Percentiles rank a stretch among this genome's conserved stretches.
Evolutionary conservation across 2,329 filamentous ascomycete species (phyloP).

Genomic region (Ascochyta clinopodiicola): DNA sequence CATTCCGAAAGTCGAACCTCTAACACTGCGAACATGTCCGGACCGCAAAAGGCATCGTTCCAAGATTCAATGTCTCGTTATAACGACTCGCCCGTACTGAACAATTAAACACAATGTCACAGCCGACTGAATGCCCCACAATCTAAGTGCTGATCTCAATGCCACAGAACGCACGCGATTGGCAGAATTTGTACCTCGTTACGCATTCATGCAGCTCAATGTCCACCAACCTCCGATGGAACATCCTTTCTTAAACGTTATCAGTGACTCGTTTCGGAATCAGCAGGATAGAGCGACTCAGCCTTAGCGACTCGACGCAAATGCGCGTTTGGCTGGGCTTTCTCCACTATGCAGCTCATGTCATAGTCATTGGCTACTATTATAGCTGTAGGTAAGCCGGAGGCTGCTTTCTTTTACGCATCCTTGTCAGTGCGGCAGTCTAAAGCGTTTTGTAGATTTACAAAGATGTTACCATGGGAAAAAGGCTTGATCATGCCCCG

Average conservation of each 20-base stretch:
- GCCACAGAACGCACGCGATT: background rate
- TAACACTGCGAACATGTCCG: no score
- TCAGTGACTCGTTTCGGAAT: background rate
- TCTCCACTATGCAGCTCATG: background rate
- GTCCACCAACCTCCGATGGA: background rate
- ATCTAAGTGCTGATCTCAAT: background rate
- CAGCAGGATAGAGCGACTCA: background rate
- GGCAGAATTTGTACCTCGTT: background rate
- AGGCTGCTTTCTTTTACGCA: slow-evolving; percentile 1
- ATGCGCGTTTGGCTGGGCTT: background rate
- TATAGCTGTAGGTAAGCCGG: background rate
- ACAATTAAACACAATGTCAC: background rate
- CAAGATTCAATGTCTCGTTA: background rate
- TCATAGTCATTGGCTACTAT: background rate
- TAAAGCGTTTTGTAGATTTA: background rate
- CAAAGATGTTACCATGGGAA: background rate
- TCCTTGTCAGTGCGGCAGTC: background rate
- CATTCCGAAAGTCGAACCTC: no score
- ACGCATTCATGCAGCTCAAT: background rate
- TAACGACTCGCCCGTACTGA: background rate
- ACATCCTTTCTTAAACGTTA: background rate
- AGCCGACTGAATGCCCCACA: background rate
- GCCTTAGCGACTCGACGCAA: background rate
- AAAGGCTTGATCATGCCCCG: background rate
- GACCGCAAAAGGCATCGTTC: no score